Conservation (phyloP, 139 green algal genomes). For the Chlamydomonas sphaeroides region DNA sequence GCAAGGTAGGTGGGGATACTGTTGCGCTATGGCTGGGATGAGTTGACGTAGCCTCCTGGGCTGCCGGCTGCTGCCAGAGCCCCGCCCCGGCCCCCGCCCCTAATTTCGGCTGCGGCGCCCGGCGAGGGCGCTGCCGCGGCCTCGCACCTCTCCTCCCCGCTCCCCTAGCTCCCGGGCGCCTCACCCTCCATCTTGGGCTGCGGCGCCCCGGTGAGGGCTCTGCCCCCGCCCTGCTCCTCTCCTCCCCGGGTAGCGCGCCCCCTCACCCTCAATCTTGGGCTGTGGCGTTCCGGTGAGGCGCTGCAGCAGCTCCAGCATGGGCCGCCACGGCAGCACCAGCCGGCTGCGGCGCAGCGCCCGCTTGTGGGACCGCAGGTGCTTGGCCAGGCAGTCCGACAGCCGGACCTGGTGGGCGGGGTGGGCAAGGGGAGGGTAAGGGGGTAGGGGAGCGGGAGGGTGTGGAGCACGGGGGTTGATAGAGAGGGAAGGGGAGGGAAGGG, state of each 20-base stretch:
- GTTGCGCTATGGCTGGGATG: neutral
- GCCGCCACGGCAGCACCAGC: slow-evolving; percentile 71
- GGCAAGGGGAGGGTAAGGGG: neutral
- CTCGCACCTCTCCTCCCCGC: too few species aligned
- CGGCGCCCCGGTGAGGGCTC: too few species aligned
- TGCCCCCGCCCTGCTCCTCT: too few species aligned
- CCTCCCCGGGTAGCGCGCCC: too few species aligned
- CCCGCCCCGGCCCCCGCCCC: neutral
- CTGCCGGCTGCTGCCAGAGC: neutral
- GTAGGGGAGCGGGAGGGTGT: neutral
- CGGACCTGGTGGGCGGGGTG: slow-evolving; percentile 50
- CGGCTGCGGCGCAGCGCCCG: slow-evolving; percentile 39
- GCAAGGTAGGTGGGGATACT: neutral
- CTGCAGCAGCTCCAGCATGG: slow-evolving; percentile 59
- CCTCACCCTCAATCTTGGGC: slow-evolving; percentile 19
- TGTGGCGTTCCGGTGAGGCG: slow-evolving; percentile 6
- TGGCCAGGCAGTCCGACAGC: slow-evolving; percentile 48
- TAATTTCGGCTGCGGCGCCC: too few species aligned
- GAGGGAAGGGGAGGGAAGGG: neutral
- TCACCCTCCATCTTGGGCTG: neutral
- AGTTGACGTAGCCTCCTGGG: too few species aligned
- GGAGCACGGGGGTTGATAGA: neutral
- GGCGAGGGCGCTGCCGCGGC: too few species aligned
- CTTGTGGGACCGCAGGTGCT: slow-evolving; percentile 61
- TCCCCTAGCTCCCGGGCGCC: neutral